A percentile compares a stretch with the other conserved stretches of the same genome.
These are phyloP conservation scores for Ustulina deusta DNA, from an alignment of 2,329 filamentous ascomycete genomes.

Conservation along the genomic window DNA sequence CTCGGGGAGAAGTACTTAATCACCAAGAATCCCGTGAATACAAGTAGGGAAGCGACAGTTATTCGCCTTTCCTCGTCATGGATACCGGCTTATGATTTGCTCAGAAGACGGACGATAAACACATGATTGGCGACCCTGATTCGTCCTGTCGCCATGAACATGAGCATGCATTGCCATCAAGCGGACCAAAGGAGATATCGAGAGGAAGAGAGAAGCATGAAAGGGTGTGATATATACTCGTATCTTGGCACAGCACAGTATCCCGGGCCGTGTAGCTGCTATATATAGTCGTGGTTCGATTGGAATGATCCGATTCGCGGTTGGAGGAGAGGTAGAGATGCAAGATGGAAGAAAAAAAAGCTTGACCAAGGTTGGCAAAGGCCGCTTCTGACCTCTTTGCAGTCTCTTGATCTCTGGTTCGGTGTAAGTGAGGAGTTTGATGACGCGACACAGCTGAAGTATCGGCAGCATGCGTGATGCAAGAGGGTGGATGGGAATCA, in stretches of 20 bases:
- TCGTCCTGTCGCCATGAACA: not conserved
- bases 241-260: not conserved
- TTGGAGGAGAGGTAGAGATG: not conserved
- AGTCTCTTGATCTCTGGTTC: conserved; percentile 8
- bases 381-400: not conserved
- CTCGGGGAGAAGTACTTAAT: not conserved
- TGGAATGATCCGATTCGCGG: not conserved
- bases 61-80: not conserved
- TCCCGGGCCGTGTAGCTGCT: not conserved
- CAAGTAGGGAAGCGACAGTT: not conserved
- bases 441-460: conserved; percentile 18
- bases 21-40: not conserved
- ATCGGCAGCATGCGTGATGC: conserved; percentile 18
- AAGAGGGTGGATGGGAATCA: conserved; percentile 15
- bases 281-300: conserved; percentile 15
- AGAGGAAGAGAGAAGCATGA: not conserved
- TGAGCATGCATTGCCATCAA: not conserved
- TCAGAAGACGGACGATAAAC: not conserved
- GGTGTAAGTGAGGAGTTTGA: conserved; percentile 23
- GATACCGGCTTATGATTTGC: not conserved
- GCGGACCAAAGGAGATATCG: not conserved
- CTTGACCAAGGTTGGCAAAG: not conserved
- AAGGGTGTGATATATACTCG: not conserved
- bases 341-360: not conserved
- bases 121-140: conserved; percentile 1